Conservation (phyloP, 2,329 filamentous ascomycete genomes). For the Xylariaceae sp. region DNA sequence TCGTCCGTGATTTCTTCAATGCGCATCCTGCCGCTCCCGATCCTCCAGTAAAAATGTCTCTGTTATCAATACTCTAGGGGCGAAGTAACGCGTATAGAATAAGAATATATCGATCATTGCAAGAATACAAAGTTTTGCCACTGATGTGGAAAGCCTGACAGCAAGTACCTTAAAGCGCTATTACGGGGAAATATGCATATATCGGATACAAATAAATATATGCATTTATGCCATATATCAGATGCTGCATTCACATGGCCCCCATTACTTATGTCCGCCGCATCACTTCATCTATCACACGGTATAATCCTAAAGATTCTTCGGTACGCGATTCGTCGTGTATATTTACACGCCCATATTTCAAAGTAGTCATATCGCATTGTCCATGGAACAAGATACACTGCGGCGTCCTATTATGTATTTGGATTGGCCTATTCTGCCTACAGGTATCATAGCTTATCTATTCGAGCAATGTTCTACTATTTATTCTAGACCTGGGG, state of each 20-base stretch:
- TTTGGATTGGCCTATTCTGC: too few species aligned
- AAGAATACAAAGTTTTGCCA: not conserved
- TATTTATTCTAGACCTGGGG: too few species aligned
- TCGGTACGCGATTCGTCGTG: too few species aligned
- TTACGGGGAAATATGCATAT: not conserved
- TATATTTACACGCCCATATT: too few species aligned
- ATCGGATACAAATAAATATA: not conserved
- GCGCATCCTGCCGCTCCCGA: slow-evolving; percentile 37
- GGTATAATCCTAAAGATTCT: too few species aligned
- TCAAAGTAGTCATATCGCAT: too few species aligned
- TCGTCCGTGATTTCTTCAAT: slow-evolving; percentile 48
- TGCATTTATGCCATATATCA: not conserved
- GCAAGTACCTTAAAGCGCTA: not conserved
- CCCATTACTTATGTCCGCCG: too few species aligned
- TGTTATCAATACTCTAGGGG: not conserved
- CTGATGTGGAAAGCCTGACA: not conserved
- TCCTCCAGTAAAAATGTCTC: not conserved
- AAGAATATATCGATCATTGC: too few species aligned
- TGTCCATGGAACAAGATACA: too few species aligned
- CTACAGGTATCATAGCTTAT: too few species aligned
- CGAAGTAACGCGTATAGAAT: not conserved
- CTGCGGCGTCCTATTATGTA: too few species aligned
- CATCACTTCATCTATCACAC: not conserved
- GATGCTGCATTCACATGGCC: not conserved
- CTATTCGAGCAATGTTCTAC: too few species aligned